These are phyloP conservation scores for Mycena crocata DNA, from an alignment of 768 basidiomycete genomes.

Conservation along the genomic window DNA sequence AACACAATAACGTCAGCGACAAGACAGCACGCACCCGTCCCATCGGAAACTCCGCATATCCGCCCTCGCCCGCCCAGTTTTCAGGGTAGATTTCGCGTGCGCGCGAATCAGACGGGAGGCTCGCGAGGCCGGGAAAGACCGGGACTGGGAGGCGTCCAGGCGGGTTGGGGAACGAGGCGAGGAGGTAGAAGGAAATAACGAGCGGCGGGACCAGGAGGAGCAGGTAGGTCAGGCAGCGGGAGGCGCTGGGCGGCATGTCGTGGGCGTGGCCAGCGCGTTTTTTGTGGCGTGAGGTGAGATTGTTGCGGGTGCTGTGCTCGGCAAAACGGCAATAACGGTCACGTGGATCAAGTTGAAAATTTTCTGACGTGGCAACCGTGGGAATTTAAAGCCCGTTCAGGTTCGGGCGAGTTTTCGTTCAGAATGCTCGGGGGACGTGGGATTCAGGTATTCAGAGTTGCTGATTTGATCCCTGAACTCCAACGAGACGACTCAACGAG, in stretches of 20 bases:
- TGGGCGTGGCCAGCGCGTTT: slow-evolving; percentile 29
- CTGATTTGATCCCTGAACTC: no score
- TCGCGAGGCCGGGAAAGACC: slow-evolving; percentile 70
- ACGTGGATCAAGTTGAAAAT: no score
- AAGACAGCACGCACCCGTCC: slow-evolving; percentile 62
- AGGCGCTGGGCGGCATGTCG: slow-evolving; percentile 18
- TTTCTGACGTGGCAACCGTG: no score
- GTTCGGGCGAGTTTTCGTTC: no score
- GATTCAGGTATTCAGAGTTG: no score
- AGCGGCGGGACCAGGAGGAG: slow-evolving; percentile 72
- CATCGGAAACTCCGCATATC: slow-evolving; percentile 72
- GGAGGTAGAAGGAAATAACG: slow-evolving; percentile 68
- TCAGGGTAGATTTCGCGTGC: slow-evolving; percentile 83
- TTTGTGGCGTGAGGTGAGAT: slow-evolving; percentile 8
- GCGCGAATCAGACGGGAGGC: slow-evolving; percentile 63
- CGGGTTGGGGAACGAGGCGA: slow-evolving; percentile 74
- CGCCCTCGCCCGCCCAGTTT: slow-evolving; percentile 65
- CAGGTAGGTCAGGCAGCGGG: slow-evolving; percentile 55
- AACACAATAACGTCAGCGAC: not conserved
- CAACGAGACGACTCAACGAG: no score
- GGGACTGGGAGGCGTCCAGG: slow-evolving; percentile 54
- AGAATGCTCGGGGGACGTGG: no score
- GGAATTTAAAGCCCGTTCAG: no score
- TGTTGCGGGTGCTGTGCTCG: not conserved
- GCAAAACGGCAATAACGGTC: not conserved